Evolutionary conservation across 345 rosid genomes (phyloP).

Genomic region (Cardamine chenopodiifolia): DNA sequence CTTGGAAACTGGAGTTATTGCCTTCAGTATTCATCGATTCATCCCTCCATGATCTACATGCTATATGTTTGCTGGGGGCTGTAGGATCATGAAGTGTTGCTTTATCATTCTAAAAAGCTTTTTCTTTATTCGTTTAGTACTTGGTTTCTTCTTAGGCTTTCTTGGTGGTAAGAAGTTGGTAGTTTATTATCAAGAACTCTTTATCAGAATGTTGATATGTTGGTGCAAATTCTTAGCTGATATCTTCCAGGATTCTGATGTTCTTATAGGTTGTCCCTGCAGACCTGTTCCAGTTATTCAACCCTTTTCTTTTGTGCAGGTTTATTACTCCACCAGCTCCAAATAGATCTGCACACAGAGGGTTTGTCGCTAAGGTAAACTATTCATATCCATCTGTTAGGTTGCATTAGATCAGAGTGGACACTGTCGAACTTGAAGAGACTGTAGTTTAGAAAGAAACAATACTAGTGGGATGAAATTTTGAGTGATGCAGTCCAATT

Average conservation of each 20-base stretch:
- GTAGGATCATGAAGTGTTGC: constrained; percentile 16
- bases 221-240: constrained; percentile 18
- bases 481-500: not conserved
- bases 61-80: not conserved
- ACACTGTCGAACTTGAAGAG: not conserved
- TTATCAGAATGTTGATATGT: constrained; percentile 5
- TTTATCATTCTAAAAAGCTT: constrained; percentile 38
- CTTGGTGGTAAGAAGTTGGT: constrained; percentile 39
- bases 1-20: constrained; percentile 7
- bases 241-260: not conserved
- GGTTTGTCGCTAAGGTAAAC: constrained; percentile 58
- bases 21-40: not conserved
- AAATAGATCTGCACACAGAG: constrained; percentile 32
- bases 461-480: not conserved
- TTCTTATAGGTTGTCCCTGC: not conserved
- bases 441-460: constrained; percentile 15
- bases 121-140: constrained; percentile 42
- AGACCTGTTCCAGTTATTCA: not conserved
- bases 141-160: constrained; percentile 35
- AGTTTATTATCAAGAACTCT: constrained; percentile 2
- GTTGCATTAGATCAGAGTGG: not conserved
- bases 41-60: not conserved
- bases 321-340: constrained; percentile 48
- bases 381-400: constrained; percentile 1
- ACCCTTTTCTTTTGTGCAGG: constrained; percentile 47